Conservation (phyloP, 1,284 basidiomycete genomes). For the Irpex sp. region DNA sequence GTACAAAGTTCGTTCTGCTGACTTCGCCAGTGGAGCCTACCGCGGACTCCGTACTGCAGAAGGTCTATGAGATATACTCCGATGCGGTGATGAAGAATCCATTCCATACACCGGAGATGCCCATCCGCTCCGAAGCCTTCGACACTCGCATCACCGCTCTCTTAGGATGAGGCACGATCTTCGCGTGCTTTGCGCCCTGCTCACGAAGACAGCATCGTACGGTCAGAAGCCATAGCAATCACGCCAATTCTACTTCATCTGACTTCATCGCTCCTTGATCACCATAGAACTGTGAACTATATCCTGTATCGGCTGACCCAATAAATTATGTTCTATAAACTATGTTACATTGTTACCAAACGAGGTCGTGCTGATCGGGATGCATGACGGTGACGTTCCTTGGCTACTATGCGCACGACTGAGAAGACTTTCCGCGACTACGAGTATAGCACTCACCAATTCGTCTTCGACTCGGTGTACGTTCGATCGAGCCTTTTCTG, state of each 20-base stretch:
- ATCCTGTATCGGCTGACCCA: background rate
- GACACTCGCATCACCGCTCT: slow-evolving; percentile 68
- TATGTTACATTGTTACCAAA: background rate
- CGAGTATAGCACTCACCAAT: slow-evolving; percentile 10
- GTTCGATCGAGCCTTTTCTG: background rate
- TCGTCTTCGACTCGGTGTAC: slow-evolving; percentile 5
- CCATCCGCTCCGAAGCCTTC: slow-evolving; percentile 89
- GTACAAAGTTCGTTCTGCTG: slow-evolving; percentile 96
- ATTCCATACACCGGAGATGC: slow-evolving; percentile 99
- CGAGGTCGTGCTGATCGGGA: background rate
- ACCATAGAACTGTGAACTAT: background rate
- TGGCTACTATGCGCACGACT: background rate
- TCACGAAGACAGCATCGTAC: background rate
- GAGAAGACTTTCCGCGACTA: background rate
- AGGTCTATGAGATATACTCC: slow-evolving; percentile 87
- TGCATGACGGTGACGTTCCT: background rate
- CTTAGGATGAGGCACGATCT: slow-evolving; percentile 36
- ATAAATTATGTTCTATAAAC: background rate
- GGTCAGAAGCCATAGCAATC: background rate
- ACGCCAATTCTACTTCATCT: background rate
- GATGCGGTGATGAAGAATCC: slow-evolving; percentile 99
- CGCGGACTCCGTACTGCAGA: slow-evolving; percentile 72
- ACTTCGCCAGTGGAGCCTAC: slow-evolving; percentile 76
- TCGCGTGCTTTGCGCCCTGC: background rate
- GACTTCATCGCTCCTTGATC: background rate